These are phyloP conservation scores for Aspergillus heteromorphus DNA, from an alignment of 495 filamentous ascomycete species.

Conservation along the genomic window DNA sequence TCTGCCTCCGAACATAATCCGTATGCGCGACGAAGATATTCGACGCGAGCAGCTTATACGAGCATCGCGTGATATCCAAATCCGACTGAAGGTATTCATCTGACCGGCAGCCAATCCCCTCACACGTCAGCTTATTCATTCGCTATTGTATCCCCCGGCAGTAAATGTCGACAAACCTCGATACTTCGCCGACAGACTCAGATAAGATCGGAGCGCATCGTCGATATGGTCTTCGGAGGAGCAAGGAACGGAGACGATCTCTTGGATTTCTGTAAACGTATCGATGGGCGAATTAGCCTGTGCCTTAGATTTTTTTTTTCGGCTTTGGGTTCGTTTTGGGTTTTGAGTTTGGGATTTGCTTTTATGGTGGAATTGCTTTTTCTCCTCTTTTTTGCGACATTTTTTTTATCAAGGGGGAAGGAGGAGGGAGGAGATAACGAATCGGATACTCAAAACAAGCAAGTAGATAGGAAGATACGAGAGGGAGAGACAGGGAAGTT, in stretches of 20 bases:
- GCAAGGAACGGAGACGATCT: conserved; percentile 69
- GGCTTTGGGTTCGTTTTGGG: no score
- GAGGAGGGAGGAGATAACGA: no score
- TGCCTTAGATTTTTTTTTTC: no score
- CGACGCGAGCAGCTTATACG: conserved; percentile 73
- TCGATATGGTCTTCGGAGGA: conserved; percentile 76
- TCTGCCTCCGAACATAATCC: conserved; percentile 87
- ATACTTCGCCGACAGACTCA: conserved; percentile 70
- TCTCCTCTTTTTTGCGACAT: no score
- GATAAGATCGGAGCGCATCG: conserved; percentile 75
- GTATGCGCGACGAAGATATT: conserved; percentile 64
- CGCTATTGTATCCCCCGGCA: not conserved
- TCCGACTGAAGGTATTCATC: conserved; percentile 79
- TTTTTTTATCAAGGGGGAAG: no score
- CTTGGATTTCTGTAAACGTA: conserved; percentile 62
- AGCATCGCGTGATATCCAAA: conserved; percentile 78
- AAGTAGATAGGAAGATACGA: no score
- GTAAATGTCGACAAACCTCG: conserved; percentile 46
- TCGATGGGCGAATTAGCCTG: no score
- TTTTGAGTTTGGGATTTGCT: no score
- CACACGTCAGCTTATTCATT: not conserved
- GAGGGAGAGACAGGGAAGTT: no score
- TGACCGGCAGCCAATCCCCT: conserved; percentile 19
- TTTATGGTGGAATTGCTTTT: no score
- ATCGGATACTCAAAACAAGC: no score